Conservation (phyloP, 441 rosid genomes). For the Bocquillonia castaneifolia region DNA sequence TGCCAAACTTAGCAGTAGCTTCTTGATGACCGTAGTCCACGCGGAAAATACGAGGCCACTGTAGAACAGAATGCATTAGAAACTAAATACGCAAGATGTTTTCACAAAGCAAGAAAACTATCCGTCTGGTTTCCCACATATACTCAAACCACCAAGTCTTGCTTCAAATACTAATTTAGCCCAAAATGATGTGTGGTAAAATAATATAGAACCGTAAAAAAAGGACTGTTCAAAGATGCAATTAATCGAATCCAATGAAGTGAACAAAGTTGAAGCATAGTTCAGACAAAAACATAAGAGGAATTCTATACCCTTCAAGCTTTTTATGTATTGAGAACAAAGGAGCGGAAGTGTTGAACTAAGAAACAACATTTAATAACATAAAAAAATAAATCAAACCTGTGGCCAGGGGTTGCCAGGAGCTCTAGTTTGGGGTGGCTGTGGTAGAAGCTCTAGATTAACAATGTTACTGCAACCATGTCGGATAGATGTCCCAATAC, state of each 20-base stretch:
- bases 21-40: conserved; percentile 98
- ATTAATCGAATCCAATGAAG: neutral
- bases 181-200: too few species aligned
- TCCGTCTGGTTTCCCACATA: neutral
- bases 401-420: conserved; percentile 99
- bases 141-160: neutral
- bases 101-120: neutral
- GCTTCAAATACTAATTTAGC: too few species aligned
- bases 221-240: neutral
- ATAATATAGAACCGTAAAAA: neutral
- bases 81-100: neutral
- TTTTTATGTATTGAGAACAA: neutral
- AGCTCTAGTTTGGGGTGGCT: conserved; percentile 83
- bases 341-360: neutral
- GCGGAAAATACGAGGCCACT: conserved; percentile 99
- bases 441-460: conserved; percentile 93
- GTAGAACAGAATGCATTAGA: conserved; percentile 19
- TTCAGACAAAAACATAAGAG: too few species aligned
- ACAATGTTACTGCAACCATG: conserved; percentile 82
- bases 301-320: too few species aligned
- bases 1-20: conserved; percentile 82
- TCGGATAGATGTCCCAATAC: conserved; percentile 96
- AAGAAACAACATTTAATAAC: neutral
- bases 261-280: neutral
- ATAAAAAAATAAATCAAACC: conserved; percentile 36